Percentiles rank a stretch among this genome's conserved stretches.
Conservation (phyloP, 2,329 filamentous ascomycete genomes). For the Hawksworthiomyces lignivorus region DNA sequence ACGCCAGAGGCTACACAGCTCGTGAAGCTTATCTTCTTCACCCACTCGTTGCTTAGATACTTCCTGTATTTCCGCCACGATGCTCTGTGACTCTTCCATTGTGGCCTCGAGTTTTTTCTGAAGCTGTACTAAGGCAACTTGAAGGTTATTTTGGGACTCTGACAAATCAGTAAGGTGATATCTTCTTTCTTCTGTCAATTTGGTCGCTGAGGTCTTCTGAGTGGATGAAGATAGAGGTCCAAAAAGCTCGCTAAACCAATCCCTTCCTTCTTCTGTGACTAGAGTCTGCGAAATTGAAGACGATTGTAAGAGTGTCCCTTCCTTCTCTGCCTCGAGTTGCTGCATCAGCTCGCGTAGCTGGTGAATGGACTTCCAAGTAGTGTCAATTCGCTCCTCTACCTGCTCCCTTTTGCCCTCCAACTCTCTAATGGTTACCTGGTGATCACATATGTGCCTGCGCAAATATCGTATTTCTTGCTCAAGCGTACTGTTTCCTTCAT, state of each 20-base stretch:
- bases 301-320: no score
- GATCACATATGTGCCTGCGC: conserved; percentile 2
- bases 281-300: no score
- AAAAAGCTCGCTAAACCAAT: no score
- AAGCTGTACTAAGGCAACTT: background rate
- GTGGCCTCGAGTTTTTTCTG: background rate
- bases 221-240: no score
- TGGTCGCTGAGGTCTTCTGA: no score
- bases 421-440: background rate
- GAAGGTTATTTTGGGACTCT: background rate
- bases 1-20: conserved; percentile 7
- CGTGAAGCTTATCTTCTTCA: background rate
- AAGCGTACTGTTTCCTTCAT: conserved; percentile 1
- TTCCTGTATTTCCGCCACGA: background rate
- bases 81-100: background rate
- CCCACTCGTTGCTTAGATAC: background rate
- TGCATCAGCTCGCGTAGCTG: background rate
- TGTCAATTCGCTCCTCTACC: background rate
- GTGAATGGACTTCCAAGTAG: background rate
- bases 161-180: no score
- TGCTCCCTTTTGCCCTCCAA: background rate
- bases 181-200: no score
- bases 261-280: no score
- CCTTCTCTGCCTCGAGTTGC: background rate
- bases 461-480: conserved; percentile 9